phyloP scores from a whole-genome alignment of 2,329 filamentous ascomycete species.

The Fusarium verticillioides region DNA sequence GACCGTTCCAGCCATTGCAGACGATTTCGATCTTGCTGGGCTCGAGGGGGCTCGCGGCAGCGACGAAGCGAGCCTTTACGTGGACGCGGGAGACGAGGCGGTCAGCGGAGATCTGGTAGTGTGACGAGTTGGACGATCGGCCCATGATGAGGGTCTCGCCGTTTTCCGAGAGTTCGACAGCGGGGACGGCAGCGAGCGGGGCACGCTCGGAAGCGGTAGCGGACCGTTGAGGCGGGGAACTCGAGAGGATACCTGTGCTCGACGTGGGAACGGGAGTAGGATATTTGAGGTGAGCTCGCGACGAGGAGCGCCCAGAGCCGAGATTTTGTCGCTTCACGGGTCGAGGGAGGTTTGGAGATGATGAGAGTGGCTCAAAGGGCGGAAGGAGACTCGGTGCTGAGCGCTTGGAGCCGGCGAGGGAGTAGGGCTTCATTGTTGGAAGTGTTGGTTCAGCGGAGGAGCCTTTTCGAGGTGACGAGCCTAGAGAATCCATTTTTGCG shows the following conservation, averaged over 20 bases:
- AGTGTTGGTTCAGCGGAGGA: slow-evolving; percentile 49
- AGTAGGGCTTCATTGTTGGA: slow-evolving; percentile 43
- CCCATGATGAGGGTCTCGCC: slow-evolving; percentile 89
- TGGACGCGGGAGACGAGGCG: slow-evolving; percentile 93
- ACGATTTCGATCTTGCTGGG: slow-evolving; percentile 85
- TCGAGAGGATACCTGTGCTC: slow-evolving; percentile 89
- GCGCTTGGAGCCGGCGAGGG: slow-evolving; percentile 65
- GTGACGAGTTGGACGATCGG: slow-evolving; percentile 92
- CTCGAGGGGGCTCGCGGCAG: slow-evolving; percentile 73
- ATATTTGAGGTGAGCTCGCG: slow-evolving; percentile 73
- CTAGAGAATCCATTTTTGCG: slow-evolving; percentile 51
- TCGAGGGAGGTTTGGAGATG: slow-evolving; percentile 77
- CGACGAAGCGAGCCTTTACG: slow-evolving; percentile 85
- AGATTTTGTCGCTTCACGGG: slow-evolving; percentile 74
- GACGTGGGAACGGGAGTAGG: slow-evolving; percentile 95
- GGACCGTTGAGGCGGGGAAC: slow-evolving; percentile 75
- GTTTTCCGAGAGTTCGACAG: slow-evolving; percentile 81
- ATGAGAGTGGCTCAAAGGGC: slow-evolving; percentile 83
- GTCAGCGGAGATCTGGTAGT: slow-evolving; percentile 93
- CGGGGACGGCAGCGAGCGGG: slow-evolving; percentile 85
- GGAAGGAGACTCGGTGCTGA: slow-evolving; percentile 77
- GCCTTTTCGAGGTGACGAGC: slow-evolving; percentile 49
- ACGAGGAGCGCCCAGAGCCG: slow-evolving; percentile 20
- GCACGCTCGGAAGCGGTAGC: slow-evolving; percentile 79
- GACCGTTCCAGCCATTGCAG: slow-evolving; percentile 95